Conservation (phyloP, 1,284 basidiomycete species). For the Peniophora sp. region DNA sequence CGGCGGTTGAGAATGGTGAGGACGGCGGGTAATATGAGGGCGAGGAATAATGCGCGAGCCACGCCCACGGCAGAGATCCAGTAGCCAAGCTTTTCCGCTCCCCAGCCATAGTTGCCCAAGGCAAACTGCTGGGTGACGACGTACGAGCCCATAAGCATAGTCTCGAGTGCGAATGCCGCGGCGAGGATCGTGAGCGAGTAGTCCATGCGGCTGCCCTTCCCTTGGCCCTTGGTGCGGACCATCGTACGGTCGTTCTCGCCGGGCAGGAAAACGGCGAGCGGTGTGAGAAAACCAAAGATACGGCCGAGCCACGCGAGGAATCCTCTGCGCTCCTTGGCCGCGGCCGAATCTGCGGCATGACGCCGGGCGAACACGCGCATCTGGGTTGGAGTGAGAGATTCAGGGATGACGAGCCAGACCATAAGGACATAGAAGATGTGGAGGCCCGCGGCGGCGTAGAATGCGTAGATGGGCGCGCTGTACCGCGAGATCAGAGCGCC, state of each 20-base stretch:
- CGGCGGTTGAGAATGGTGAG: constrained; percentile 3
- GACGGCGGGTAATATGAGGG: constrained; percentile 62
- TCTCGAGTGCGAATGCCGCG: constrained; percentile 43
- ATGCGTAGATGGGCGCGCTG: constrained; percentile 60
- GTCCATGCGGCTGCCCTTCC: constrained; percentile 31
- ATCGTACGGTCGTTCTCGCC: constrained; percentile 16
- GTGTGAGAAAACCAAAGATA: constrained; percentile 52
- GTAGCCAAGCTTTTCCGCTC: constrained; percentile 74
- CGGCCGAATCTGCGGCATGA: constrained; percentile 22
- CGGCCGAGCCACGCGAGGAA: constrained; percentile 21
- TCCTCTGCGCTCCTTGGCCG: constrained; percentile 11
- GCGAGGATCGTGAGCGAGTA: constrained; percentile 65
- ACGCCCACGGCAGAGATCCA: constrained; percentile 60
- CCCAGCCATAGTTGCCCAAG: constrained; percentile 62
- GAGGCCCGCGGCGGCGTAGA: constrained; percentile 51
- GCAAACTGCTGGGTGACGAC: constrained; percentile 67
- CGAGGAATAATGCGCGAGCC: constrained; percentile 52
- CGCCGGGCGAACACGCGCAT: constrained; percentile 25
- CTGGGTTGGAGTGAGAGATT: constrained; percentile 51
- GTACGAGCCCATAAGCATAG: constrained; percentile 51
- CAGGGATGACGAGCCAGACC: constrained; percentile 61
- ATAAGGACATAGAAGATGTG: constrained; percentile 45
- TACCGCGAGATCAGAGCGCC: constrained; percentile 57
- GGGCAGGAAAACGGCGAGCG: constrained; percentile 62
- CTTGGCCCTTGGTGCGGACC: constrained; percentile 25